Conservation (phyloP, 768 basidiomycete genomes). For the Termitomyces sp. region DNA sequence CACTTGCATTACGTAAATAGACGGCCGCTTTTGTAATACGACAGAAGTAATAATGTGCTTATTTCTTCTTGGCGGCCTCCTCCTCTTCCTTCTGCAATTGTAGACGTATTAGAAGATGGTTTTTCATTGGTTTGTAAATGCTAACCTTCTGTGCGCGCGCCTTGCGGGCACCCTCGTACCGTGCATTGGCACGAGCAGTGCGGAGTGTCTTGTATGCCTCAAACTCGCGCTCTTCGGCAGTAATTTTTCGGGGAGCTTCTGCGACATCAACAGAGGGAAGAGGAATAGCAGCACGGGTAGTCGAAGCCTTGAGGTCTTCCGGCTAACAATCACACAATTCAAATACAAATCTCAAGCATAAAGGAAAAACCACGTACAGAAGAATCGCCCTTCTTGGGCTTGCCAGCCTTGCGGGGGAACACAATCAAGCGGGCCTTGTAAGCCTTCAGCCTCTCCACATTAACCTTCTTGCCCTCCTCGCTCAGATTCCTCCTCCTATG, state of each 20-base stretch:
- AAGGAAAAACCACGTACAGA: constrained; percentile 48
- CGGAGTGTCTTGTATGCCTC: constrained; percentile 89
- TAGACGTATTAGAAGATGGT: constrained; percentile 10
- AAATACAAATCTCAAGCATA: neutral
- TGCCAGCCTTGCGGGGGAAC: constrained; percentile 94
- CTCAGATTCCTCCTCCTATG: constrained; percentile 94
- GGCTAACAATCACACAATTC: constrained; percentile 39
- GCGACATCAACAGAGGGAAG: constrained; percentile 62
- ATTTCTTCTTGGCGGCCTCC: constrained; percentile 91
- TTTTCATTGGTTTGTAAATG: constrained; percentile 5
- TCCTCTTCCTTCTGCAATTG: constrained; percentile 75
- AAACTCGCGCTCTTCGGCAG: constrained; percentile 83
- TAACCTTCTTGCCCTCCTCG: constrained; percentile 94
- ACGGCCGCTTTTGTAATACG: constrained; percentile 33
- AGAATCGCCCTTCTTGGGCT: constrained; percentile 95
- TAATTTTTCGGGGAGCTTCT: constrained; percentile 92
- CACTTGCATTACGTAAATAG: no score
- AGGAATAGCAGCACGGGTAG: constrained; percentile 60
- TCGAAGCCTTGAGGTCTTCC: constrained; percentile 74
- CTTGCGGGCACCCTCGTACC: constrained; percentile 87
- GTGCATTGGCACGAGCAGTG: constrained; percentile 69
- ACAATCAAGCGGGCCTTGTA: constrained; percentile 93
- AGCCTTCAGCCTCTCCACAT: constrained; percentile 88
- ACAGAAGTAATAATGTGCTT: constrained; percentile 28
- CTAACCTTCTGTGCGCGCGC: constrained; percentile 79